phyloP scores from a whole-genome alignment of 345 rosid genomes.

The Salix caprea region DNA sequence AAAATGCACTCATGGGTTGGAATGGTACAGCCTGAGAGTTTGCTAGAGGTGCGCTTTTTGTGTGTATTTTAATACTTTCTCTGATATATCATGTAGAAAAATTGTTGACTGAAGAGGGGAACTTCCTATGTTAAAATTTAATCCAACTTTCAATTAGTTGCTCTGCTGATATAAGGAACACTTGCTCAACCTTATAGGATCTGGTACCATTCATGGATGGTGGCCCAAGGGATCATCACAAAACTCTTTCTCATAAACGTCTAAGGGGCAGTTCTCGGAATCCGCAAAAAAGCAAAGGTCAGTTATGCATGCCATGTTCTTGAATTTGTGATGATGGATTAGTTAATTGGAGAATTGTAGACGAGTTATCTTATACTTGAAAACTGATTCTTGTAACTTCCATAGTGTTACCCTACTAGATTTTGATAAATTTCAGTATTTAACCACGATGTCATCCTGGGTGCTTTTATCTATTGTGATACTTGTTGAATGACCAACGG shows the following conservation, averaged over 20 bases:
- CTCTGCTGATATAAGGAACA: slow-evolving; percentile 7
- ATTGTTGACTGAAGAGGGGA: neutral
- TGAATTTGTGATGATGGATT: no score
- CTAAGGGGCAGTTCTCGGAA: slow-evolving; percentile 64
- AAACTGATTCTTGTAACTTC: neutral
- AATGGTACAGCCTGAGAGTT: slow-evolving; percentile 83
- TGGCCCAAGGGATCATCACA: slow-evolving; percentile 79
- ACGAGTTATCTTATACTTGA: neutral
- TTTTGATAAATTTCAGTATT: neutral
- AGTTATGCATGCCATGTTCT: neutral
- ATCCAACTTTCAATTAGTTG: neutral
- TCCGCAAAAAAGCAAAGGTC: slow-evolving; percentile 64
- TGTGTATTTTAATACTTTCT: neutral
- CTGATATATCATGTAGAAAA: neutral
- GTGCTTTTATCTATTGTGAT: neutral
- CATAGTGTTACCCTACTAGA: neutral
- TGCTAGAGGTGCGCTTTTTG: slow-evolving; percentile 60
- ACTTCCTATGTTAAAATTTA: neutral
- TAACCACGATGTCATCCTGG: neutral
- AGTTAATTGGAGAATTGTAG: neutral
- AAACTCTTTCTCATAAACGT: slow-evolving; percentile 71
- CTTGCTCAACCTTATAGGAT: slow-evolving; percentile 43
- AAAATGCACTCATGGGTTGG: slow-evolving; percentile 88
- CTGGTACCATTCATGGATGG: slow-evolving; percentile 91
- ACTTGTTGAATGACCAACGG: neutral